Percentiles rank a stretch among this genome's conserved stretches.
Evolutionary conservation across 805 yeast genomes (phyloP).

Genomic region (Pichia thaimueangensis): DNA sequence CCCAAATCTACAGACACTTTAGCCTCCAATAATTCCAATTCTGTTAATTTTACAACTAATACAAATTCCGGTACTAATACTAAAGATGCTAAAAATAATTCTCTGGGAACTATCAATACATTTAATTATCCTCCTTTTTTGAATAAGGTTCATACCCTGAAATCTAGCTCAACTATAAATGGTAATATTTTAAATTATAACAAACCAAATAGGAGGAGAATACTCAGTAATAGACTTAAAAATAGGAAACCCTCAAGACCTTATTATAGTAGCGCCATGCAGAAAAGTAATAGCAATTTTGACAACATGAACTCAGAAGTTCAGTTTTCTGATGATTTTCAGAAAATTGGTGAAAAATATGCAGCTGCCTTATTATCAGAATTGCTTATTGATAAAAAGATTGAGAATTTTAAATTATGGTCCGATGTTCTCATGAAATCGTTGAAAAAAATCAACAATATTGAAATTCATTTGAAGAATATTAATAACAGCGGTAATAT

Average conservation of each 20-base stretch:
- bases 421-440: constrained; percentile 41
- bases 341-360: constrained; percentile 35
- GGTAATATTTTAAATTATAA: background rate
- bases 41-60: background rate
- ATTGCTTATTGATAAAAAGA: constrained; percentile 53
- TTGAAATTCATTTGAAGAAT: constrained; percentile 52
- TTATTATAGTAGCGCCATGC: background rate
- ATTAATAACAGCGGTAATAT: constrained; percentile 32
- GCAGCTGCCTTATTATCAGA: constrained; percentile 51
- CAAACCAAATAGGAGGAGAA: constrained; percentile 16
- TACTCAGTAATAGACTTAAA: constrained; percentile 10
- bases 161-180: constrained; percentile 1
- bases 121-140: constrained; percentile 1
- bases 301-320: constrained; percentile 14
- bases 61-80: background rate
- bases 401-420: constrained; percentile 56
- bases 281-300: constrained; percentile 3
- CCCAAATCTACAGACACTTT: constrained; percentile 16
- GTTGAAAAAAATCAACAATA: constrained; percentile 47
- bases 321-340: constrained; percentile 29
- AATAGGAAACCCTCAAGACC: constrained; percentile 4
- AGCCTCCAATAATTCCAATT: background rate
- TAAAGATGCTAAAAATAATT: background rate
- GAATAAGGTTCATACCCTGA: constrained; percentile 2
- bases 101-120: background rate